phyloP scores from a whole-genome alignment of 2,329 filamentous ascomycete species.

The Pleurostoma richardsiae region DNA sequence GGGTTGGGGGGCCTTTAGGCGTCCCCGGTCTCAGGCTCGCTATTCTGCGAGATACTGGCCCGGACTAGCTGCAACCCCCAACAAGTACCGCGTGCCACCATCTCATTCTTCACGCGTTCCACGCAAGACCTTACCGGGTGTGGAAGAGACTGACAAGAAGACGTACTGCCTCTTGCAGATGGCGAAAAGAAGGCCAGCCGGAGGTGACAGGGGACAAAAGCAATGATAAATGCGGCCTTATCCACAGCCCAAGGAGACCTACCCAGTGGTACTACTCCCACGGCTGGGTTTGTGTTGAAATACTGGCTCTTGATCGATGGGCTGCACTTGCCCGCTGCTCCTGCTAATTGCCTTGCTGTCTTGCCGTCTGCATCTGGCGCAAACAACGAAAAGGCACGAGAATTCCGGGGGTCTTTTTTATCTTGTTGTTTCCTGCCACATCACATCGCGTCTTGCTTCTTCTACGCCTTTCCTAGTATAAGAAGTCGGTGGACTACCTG shows the following conservation, averaged over 20 bases:
- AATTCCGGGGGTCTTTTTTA: not conserved
- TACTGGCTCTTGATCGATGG: conserved; percentile 5
- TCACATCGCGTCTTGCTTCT: not conserved
- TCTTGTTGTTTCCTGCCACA: not conserved
- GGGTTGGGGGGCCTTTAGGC: not conserved
- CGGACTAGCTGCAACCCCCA: not conserved
- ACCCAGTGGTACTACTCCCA: no score
- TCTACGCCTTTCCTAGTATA: conserved; percentile 6
- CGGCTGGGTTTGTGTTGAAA: conserved; percentile 4
- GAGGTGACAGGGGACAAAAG: not conserved
- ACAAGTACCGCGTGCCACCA: not conserved
- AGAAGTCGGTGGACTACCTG: conserved; percentile 6
- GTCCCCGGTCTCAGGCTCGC: no score
- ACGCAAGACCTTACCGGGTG: not conserved
- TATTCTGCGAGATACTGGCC: not conserved
- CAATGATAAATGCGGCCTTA: not conserved
- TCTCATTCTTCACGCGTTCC: not conserved
- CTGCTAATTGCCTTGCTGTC: conserved; percentile 6
- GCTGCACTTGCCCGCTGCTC: conserved; percentile 8
- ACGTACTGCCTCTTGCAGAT: not conserved
- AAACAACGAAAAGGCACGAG: conserved; percentile 3
- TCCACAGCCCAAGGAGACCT: no score
- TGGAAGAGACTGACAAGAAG: not conserved
- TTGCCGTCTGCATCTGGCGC: conserved; percentile 7
- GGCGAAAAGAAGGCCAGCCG: not conserved